Conservation (phyloP, 2,329 filamentous ascomycete genomes). For the Rhytidhysteron rufulum region DNA sequence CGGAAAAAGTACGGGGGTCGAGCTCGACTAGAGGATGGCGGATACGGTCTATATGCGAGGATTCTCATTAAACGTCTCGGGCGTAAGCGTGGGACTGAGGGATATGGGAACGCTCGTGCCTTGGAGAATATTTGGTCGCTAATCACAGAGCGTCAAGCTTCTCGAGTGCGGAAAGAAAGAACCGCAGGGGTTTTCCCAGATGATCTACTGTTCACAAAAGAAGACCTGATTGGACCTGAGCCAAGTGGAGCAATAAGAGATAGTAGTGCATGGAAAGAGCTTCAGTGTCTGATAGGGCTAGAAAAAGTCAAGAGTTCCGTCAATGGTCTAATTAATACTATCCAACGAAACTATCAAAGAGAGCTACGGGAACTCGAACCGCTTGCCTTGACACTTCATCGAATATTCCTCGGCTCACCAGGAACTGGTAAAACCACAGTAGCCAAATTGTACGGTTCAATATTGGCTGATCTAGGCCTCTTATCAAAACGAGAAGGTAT, state of each 20-base stretch:
- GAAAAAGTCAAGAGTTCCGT: slow-evolving; percentile 57
- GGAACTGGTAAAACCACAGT: slow-evolving; percentile 72
- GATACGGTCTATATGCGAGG: slow-evolving; percentile 55
- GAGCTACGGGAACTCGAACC: slow-evolving; percentile 57
- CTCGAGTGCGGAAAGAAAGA: slow-evolving; percentile 47
- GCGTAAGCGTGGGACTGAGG: slow-evolving; percentile 54
- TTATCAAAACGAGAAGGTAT: slow-evolving; percentile 62
- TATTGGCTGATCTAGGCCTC: slow-evolving; percentile 61
- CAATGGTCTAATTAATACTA: slow-evolving; percentile 51
- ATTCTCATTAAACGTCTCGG: slow-evolving; percentile 59
- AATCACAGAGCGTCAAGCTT: slow-evolving; percentile 55
- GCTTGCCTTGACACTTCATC: slow-evolving; percentile 59
- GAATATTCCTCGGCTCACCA: slow-evolving; percentile 63
- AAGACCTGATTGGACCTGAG: slow-evolving; percentile 66
- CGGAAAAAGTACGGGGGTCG: slow-evolving; percentile 45
- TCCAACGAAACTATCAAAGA: slow-evolving; percentile 60
- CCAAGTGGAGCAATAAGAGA: slow-evolving; percentile 48
- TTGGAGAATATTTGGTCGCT: slow-evolving; percentile 56
- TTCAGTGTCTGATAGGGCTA: slow-evolving; percentile 41
- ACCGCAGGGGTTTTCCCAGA: slow-evolving; percentile 40
- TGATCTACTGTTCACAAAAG: slow-evolving; percentile 55
- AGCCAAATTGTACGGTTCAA: slow-evolving; percentile 63
- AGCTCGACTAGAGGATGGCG: slow-evolving; percentile 58
- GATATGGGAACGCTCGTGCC: slow-evolving; percentile 67
- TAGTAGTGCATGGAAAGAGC: slow-evolving; percentile 51